phyloP scores from a whole-genome alignment of 768 basidiomycete species.

The Suillus subaureus region DNA sequence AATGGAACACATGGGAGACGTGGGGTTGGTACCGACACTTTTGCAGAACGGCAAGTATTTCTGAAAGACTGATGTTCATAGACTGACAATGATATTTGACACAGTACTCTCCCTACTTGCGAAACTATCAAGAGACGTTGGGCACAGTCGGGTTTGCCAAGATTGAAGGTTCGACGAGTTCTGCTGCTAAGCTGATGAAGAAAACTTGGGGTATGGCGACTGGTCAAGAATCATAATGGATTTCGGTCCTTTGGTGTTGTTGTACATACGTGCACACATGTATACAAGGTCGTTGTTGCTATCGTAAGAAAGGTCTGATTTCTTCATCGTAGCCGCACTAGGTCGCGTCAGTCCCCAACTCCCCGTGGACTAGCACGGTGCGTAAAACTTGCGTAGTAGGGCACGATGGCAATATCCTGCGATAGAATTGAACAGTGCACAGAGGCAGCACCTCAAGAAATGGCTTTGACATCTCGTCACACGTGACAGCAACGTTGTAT shows the following conservation, averaged over 20 bases:
- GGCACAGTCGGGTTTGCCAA: constrained; percentile 68
- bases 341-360: background rate
- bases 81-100: constrained; percentile 10
- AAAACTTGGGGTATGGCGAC: constrained; percentile 73
- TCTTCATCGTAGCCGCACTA: background rate
- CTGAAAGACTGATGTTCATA: background rate
- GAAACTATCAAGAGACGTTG: constrained; percentile 72
- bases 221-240: constrained; percentile 49
- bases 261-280: background rate
- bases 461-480: background rate
- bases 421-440: background rate
- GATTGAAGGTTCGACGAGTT: constrained; percentile 59
- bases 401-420: background rate
- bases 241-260: constrained; percentile 6
- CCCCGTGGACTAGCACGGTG: background rate
- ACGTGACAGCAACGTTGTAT: background rate
- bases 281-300: background rate
- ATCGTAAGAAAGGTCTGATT: background rate
- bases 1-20: constrained; percentile 86
- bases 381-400: background rate
- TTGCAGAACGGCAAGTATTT: constrained; percentile 67
- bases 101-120: constrained; percentile 80
- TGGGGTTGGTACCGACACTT: constrained; percentile 94
- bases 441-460: background rate
- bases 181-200: constrained; percentile 59